Percentiles rank a stretch among this genome's conserved stretches.
Conservation (phyloP, 176 grass and related monocot genomes). For the Avena atlantica region DNA sequence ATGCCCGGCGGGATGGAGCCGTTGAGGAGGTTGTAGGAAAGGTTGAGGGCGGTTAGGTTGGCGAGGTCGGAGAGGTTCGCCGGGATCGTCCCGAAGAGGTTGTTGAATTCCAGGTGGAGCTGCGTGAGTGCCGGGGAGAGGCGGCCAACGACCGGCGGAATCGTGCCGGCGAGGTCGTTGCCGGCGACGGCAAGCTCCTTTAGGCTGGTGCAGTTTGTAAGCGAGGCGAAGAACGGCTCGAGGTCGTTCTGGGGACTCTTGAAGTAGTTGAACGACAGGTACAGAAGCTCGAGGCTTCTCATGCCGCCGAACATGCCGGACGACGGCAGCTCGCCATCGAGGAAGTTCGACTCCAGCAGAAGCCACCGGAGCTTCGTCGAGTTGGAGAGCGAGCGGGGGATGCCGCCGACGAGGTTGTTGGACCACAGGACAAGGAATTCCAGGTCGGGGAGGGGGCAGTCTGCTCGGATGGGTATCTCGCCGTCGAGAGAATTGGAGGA, state of each 20-base stretch:
- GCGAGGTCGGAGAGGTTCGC: conserved; percentile 58
- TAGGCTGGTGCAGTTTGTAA: conserved; percentile 67
- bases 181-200: conserved; percentile 75
- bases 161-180: conserved; percentile 64
- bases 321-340: conserved; percentile 64
- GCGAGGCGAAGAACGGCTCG: conserved; percentile 77
- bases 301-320: conserved; percentile 62
- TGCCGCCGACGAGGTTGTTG: conserved; percentile 67
- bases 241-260: conserved; percentile 52
- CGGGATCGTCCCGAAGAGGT: conserved; percentile 78
- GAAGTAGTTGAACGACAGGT: conserved; percentile 83
- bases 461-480: conserved; percentile 53
- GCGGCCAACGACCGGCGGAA: conserved; percentile 60
- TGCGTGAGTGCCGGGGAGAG: conserved; percentile 61
- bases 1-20: conserved; percentile 71
- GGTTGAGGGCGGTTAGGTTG: conserved; percentile 77
- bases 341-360: conserved; percentile 68
- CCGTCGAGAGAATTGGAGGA: conserved; percentile 70
- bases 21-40: conserved; percentile 66
- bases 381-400: conserved; percentile 72
- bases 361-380: conserved; percentile 84
- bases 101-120: conserved; percentile 84
- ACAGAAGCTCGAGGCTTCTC: conserved; percentile 57
- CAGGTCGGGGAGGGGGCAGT: conserved; percentile 65
- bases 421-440: conserved; percentile 84